Conservation (phyloP, 1,284 basidiomycete species). For the Trametes versicolor region DNA sequence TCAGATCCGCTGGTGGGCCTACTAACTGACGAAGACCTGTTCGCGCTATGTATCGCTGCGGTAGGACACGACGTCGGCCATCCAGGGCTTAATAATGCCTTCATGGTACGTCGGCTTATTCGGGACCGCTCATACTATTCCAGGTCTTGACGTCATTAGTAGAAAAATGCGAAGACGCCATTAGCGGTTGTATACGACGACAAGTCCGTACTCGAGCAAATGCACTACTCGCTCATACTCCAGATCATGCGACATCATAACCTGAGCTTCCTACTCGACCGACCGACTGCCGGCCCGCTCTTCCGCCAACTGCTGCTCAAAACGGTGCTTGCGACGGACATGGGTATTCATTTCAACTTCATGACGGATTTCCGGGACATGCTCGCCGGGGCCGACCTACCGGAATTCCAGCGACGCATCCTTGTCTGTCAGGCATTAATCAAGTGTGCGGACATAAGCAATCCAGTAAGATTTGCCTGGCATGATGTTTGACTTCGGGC, state of each 20-base stretch:
- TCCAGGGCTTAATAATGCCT: conserved; percentile 90
- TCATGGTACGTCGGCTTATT: conserved; percentile 70
- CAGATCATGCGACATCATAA: conserved; percentile 86
- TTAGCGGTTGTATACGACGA: conserved; percentile 89
- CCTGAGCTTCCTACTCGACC: conserved; percentile 71
- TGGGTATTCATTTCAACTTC: conserved; percentile 89
- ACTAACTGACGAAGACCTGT: conserved; percentile 75
- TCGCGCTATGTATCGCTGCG: conserved; percentile 87
- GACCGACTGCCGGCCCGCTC: conserved; percentile 55
- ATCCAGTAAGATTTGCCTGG: conserved; percentile 73
- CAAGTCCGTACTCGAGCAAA: conserved; percentile 90
- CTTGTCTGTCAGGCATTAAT: conserved; percentile 91
- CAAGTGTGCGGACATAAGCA: conserved; percentile 97
- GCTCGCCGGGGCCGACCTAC: conserved; percentile 52
- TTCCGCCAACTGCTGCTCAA: conserved; percentile 81
- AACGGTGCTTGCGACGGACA: conserved; percentile 91
- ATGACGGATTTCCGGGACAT: conserved; percentile 71
- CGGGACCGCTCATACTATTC: background rate
- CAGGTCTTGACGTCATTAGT: conserved; percentile 15
- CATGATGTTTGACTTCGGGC: conserved; percentile 1
- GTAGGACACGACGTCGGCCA: conserved; percentile 97
- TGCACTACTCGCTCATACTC: conserved; percentile 89
- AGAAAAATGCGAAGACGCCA: conserved; percentile 94
- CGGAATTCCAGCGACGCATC: conserved; percentile 62
- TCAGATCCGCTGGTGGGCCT: conserved; percentile 60